Conservation (phyloP, 768 basidiomycete genomes). For the Lactarius akahatsu region DNA sequence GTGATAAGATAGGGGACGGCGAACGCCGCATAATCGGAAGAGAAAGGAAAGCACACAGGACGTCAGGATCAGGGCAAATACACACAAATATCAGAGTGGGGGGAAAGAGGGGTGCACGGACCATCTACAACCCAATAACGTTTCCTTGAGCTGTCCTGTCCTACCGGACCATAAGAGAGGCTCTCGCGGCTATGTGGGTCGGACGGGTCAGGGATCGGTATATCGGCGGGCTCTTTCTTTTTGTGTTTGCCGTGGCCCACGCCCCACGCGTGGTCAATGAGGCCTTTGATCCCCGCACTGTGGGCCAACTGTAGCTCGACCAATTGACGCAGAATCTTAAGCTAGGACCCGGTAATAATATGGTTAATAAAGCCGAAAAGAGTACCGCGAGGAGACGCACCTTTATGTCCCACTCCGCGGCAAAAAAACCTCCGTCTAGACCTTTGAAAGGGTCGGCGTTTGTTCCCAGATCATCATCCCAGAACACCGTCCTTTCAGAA, state of each 20-base stretch:
- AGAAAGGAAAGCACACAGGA: slow-evolving; percentile 40
- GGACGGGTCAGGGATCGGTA: slow-evolving; percentile 51
- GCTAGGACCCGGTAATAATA: slow-evolving; percentile 43
- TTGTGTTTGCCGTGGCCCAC: slow-evolving; percentile 82
- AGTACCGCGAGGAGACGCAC: slow-evolving; percentile 45
- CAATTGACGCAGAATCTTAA: slow-evolving; percentile 78
- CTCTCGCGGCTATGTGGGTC: slow-evolving; percentile 67
- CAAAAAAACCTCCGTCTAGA: slow-evolving; percentile 72
- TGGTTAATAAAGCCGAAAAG: slow-evolving; percentile 31
- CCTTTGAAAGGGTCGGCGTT: slow-evolving; percentile 75
- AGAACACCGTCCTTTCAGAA: slow-evolving; percentile 74
- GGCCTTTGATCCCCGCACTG: slow-evolving; percentile 62
- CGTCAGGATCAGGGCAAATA: slow-evolving; percentile 54
- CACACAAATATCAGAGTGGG: slow-evolving; percentile 55
- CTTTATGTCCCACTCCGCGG: slow-evolving; percentile 80
- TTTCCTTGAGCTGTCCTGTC: slow-evolving; percentile 72
- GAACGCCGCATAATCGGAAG: slow-evolving; percentile 46
- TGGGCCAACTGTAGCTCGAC: slow-evolving; percentile 82
- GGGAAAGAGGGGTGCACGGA: slow-evolving; percentile 55
- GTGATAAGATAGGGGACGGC: slow-evolving; percentile 34
- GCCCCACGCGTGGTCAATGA: slow-evolving; percentile 85
- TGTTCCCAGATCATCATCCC: slow-evolving; percentile 64
- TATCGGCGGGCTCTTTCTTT: slow-evolving; percentile 63
- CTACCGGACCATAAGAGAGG: slow-evolving; percentile 67
- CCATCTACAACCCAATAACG: slow-evolving; percentile 89